phyloP scores from a whole-genome alignment of 192 early-diverging fungal species.

The Coemansia sp. region DNA sequence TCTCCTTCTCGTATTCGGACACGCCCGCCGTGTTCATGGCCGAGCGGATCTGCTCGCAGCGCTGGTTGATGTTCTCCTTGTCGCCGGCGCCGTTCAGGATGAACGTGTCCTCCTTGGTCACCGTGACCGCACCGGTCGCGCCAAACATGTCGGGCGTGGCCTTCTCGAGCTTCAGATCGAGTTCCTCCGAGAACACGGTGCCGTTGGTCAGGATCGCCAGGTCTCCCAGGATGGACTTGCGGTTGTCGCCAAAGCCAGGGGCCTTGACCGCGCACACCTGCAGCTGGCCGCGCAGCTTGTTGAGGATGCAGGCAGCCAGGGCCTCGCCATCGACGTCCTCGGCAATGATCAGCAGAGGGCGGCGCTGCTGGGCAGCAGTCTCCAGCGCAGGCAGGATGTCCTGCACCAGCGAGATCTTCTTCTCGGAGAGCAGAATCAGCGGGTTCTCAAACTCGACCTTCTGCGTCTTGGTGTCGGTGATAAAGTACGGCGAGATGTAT shows the following conservation, averaged over 20 bases:
- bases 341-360: constrained; percentile 95
- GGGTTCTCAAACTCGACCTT: constrained; percentile 99
- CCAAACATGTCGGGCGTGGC: constrained; percentile 89
- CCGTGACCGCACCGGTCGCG: constrained; percentile 77
- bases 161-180: constrained; percentile 96
- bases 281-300: constrained; percentile 99
- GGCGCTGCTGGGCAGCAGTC: constrained; percentile 87
- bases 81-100: constrained; percentile 92
- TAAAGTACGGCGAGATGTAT: constrained; percentile 99
- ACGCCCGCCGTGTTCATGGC: constrained; percentile 75
- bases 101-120: constrained; percentile 99
- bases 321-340: constrained; percentile 99
- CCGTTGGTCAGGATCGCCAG: constrained; percentile 95
- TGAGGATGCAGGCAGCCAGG: constrained; percentile 97
- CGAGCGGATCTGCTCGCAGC: constrained; percentile 96
- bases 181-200: constrained; percentile 95
- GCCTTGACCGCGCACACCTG: constrained; percentile 98
- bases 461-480: constrained; percentile 96
- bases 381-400: constrained; percentile 97
- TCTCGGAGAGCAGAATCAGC: constrained; percentile 94
- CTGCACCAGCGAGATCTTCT: constrained; percentile 94
- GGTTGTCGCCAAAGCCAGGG: constrained; percentile 99
- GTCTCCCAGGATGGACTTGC: constrained; percentile 98
- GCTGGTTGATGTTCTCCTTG: constrained; percentile 86
- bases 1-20: constrained; percentile 99